Conservation (phyloP, 805 yeast species). For the Blastobotrys peoriensis region DNA sequence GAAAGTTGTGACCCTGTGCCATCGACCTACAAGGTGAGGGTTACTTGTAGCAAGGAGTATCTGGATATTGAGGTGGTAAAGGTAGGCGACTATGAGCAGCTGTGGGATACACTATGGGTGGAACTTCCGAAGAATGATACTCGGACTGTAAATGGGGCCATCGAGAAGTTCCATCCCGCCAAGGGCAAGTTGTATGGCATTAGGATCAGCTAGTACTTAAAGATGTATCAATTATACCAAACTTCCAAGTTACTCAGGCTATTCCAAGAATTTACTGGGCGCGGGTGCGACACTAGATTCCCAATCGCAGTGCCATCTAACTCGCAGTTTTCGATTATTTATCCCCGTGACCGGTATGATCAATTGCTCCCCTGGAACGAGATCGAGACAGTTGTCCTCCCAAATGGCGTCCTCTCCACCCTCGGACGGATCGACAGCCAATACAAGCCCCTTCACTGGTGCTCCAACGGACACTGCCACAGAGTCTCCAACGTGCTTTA, state of each 20-base stretch:
- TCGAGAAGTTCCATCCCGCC: background rate
- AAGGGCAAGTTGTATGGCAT: background rate
- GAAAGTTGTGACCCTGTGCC: background rate
- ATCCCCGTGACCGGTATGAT: background rate
- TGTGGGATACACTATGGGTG: background rate
- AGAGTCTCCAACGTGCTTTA: background rate
- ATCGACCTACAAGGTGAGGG: background rate
- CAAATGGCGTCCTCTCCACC: constrained; percentile 2
- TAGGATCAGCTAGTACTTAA: background rate
- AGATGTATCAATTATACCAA: too few species aligned
- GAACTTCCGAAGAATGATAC: background rate
- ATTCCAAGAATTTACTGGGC: too few species aligned
- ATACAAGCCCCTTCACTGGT: constrained; percentile 3
- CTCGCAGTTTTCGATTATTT: background rate
- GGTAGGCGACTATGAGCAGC: background rate
- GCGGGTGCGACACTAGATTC: too few species aligned
- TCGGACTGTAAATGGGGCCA: background rate
- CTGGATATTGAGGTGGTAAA: background rate
- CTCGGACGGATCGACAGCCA: background rate
- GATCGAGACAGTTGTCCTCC: constrained; percentile 3
- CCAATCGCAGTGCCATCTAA: constrained; percentile 5
- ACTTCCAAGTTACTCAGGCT: too few species aligned
- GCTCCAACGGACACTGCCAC: background rate
- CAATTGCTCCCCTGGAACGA: constrained; percentile 1
- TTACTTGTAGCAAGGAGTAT: background rate